Evolutionary conservation across 305 asterid species (phyloP), one percentile per base, ranked within the genome.

Genomic region (Petunia hybrid): DNA sequence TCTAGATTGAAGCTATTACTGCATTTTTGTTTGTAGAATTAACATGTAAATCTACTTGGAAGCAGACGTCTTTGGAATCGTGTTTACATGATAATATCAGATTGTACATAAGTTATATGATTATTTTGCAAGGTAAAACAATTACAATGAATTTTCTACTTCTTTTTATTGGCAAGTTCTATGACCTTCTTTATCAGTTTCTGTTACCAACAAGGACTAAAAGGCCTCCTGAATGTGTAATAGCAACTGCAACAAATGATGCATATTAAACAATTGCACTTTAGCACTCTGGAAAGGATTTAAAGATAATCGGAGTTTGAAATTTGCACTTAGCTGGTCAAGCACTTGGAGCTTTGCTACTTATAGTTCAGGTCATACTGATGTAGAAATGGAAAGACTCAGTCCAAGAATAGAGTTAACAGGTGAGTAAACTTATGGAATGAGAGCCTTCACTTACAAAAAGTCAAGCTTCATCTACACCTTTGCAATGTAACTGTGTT

Each of bases 71-170:
- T 73, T 16, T 41, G 62, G 13, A 71, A 51, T 73, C 78, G 13
- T 73, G 13, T 73, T 73, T 73, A 35, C 43, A 12, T 61, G 78
- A 73, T 73, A 4, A 73, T 73, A 48, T 73, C 78, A 73, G 45
- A 6, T 73, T 73, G 78, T 51, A 73, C 62, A 51, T 73, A 6
- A 73, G 46, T 51, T 51, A 48, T 51, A 73, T 51, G 46, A 57
- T 12, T 51, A 73, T 35, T 51, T 73, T 73, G 13, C 78, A 35
- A 10, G 9, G 35, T 61, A 73, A 16, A 51, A 73, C 40, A 51
- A 53, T 10, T 71, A 73, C 3, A 10, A 16, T 73, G 4, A 51
- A 73, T 73, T 73, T 73, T 41, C 13, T 62, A 73, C 62, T 73
- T 73, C 62, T 48, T 73, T 7, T 51, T 73, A 13, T 51, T 51